These are phyloP conservation scores for Lizonia empirigonia DNA, from an alignment of 2,329 filamentous ascomycete species.

Conservation along the genomic window DNA sequence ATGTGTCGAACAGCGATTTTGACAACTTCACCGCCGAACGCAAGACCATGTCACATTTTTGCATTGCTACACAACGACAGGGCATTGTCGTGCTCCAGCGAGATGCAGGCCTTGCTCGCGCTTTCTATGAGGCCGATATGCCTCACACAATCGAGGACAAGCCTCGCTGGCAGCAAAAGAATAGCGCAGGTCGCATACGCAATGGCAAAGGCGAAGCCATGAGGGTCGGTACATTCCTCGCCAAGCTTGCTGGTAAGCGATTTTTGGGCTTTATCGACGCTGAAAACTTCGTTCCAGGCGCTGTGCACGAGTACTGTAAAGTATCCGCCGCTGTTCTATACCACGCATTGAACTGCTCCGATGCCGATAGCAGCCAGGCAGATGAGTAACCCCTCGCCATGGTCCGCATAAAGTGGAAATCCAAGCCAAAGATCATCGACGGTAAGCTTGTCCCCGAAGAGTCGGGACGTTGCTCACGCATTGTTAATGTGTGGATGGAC, in stretches of 20 bases:
- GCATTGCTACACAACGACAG: conserved; percentile 2
- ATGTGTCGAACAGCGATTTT: conserved; percentile 22
- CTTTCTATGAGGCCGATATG: conserved; percentile 9
- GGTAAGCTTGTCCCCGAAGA: conserved; percentile 13
- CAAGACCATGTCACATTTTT: conserved; percentile 10
- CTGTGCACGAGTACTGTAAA: conserved; percentile 28
- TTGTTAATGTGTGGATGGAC: conserved; percentile 25
- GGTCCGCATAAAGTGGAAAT: conserved; percentile 29
- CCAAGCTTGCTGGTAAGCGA: conserved; percentile 13
- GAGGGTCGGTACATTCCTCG: conserved; percentile 18
- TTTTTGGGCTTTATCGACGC: conserved; percentile 26
- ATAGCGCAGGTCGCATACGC: conserved; percentile 5
- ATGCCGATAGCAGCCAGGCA: background rate
- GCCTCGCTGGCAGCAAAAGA: background rate
- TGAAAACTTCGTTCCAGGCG: conserved; percentile 22
- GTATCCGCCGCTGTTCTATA: conserved; percentile 22
- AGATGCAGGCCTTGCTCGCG: conserved; percentile 14
- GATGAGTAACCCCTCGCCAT: conserved; percentile 9
- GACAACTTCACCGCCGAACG: conserved; percentile 13
- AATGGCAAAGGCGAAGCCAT: conserved; percentile 27
- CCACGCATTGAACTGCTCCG: conserved; percentile 1
- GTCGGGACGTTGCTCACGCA: conserved; percentile 21
- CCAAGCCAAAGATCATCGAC: conserved; percentile 21
- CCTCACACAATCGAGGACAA: background rate
- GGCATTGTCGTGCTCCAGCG: conserved; percentile 17